phyloP scores from a whole-genome alignment of 371 early-diverging fungal genomes.

The Mortierella sp. region DNA sequence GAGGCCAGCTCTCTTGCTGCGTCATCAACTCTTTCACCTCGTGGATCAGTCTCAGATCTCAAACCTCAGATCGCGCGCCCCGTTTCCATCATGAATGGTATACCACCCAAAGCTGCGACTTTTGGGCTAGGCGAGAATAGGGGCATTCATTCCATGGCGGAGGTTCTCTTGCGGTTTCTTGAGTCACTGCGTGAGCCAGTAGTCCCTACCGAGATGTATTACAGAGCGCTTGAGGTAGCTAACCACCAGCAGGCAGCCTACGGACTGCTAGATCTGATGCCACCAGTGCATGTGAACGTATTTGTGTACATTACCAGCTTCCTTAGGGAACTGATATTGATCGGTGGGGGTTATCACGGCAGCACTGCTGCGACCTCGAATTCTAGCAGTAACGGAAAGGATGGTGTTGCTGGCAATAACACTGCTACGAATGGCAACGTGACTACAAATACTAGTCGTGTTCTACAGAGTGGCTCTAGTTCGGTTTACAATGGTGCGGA shows the following conservation, averaged over 20 bases:
- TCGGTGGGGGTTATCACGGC: constrained; percentile 20
- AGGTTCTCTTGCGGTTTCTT: constrained; percentile 79
- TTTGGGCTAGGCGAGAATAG: constrained; percentile 57
- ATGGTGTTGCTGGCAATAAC: background rate
- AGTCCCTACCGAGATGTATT: constrained; percentile 73
- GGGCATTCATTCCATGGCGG: constrained; percentile 86
- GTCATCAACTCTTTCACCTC: constrained; percentile 27
- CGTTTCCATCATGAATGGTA: constrained; percentile 51
- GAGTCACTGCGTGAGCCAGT: constrained; percentile 83
- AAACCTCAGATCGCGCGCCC: constrained; percentile 49
- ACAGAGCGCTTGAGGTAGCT: constrained; percentile 70
- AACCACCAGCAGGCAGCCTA: constrained; percentile 32
- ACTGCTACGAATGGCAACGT: background rate
- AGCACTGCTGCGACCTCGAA: background rate
- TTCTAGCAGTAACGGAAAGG: constrained; percentile 2
- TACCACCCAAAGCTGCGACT: constrained; percentile 47
- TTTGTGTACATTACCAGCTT: constrained; percentile 84
- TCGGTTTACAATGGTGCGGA: constrained; percentile 43
- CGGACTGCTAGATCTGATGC: constrained; percentile 65
- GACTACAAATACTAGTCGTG: constrained; percentile 10
- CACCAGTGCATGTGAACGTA: constrained; percentile 76
- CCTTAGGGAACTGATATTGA: constrained; percentile 71
- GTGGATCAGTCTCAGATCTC: constrained; percentile 40
- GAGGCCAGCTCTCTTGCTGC: background rate
- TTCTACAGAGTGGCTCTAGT: constrained; percentile 23